These are phyloP conservation scores for Zygotorulaspora sp. DNA, from an alignment of 805 yeast species.

Conservation along the genomic window DNA sequence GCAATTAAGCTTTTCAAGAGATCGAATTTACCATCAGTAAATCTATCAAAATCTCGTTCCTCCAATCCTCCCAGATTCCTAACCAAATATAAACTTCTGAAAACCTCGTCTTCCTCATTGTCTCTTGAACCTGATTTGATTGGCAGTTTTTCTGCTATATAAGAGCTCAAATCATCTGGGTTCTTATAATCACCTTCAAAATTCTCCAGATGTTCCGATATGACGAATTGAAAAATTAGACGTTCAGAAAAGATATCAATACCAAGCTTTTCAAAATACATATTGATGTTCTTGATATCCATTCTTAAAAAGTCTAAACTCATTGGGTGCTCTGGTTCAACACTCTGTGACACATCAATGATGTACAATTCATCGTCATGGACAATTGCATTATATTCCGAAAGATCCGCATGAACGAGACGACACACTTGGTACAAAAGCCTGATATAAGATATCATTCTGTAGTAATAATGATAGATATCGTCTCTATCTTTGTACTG, in stretches of 20 bases:
- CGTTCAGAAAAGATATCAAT: conserved; percentile 80
- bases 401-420: conserved; percentile 92
- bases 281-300: conserved; percentile 96
- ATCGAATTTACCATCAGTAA: conserved; percentile 73
- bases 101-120: conserved; percentile 77
- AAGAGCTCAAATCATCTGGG: conserved; percentile 34
- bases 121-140: conserved; percentile 50
- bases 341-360: conserved; percentile 95
- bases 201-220: conserved; percentile 44
- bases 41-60: conserved; percentile 83
- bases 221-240: conserved; percentile 71
- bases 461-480: conserved; percentile 62
- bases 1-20: conserved; percentile 63
- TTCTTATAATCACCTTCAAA: conserved; percentile 36
- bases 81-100: conserved; percentile 73
- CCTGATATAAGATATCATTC: conserved; percentile 80
- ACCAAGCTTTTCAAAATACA: conserved; percentile 69
- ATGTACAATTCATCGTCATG: conserved; percentile 75
- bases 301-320: conserved; percentile 89
- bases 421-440: conserved; percentile 83
- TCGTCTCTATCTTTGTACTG: conserved; percentile 65
- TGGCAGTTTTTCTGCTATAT: conserved; percentile 46
- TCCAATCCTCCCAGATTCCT: conserved; percentile 78
- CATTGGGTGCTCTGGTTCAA: conserved; percentile 97
- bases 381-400: conserved; percentile 89